Evolutionary conservation across 1,139 yeast genomes (phyloP), one percentile per base, ranked within the genome.

Genomic region (Yamadazyma dendronema): DNA sequence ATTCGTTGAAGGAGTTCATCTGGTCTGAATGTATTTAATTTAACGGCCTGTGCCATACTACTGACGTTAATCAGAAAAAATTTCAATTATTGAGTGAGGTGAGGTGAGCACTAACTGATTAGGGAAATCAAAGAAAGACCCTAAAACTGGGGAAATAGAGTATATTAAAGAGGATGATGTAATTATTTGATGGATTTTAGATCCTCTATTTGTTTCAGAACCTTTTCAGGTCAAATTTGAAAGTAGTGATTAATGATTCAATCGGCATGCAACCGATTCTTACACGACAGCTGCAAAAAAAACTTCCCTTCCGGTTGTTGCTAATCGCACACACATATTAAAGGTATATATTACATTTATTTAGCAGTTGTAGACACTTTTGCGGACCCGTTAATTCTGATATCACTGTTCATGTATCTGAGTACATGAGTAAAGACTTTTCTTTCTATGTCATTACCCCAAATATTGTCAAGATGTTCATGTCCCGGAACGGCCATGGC

Each of bases 391-490:
- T 34, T 38, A 4, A 21, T 30, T n/a, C 19, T 12, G 15, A 32
- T 22, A 24, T 52, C 49, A 33, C 62, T 61, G 0, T 61, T 63
- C 36, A 69, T 54, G 35, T 57, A 61, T n/a, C 58, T 52, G 22
- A 78, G 54, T 0, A 86, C 82, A 46, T 79, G 74, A 10, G 53
- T 57, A 46, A 71, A 68, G 1, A 62, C 66, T n/a, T 33, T 36
- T 2, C 66, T 62, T 28, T 75, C 76, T 1, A 84, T 84, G 39
- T 81, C 77, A 25, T 70, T 64, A 6, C 96, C 96, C 97, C 97
- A 90, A 19, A 90, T 65, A 48, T 90, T 74, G 56, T 90, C 97
- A 42, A 90, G 65, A 61, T 90, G 97, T 60, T 90, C 97, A 55
- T 88, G 94, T 22, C 69, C 65, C 1, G 62, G 65, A 2, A 84